A percentile compares a stretch with the other conserved stretches of the same genome.
These are phyloP conservation scores for Hypoxylon fragiforme DNA, from an alignment of 495 filamentous ascomycete genomes.

Conservation along the genomic window DNA sequence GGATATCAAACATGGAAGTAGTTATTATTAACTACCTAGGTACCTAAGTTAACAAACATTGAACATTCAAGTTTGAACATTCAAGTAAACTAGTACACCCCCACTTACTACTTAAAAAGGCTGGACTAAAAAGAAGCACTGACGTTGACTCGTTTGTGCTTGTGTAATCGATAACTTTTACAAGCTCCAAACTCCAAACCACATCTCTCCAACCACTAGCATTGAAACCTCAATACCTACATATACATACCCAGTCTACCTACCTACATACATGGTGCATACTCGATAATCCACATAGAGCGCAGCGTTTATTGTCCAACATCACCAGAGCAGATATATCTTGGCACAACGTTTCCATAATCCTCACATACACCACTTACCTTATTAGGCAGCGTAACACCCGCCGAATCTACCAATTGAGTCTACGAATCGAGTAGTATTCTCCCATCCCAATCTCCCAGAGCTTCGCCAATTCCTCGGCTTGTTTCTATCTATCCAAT, in stretches of 20 bases:
- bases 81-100: neutral
- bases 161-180: too few relatives aligned
- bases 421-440: constrained; percentile 13
- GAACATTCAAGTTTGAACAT: too few relatives aligned
- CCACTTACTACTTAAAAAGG: constrained; percentile 29
- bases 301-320: neutral
- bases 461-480: constrained; percentile 7
- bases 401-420: too few relatives aligned
- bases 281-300: neutral
- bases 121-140: constrained; percentile 19
- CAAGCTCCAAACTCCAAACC: constrained; percentile 15
- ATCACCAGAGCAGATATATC: neutral
- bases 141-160: constrained; percentile 16
- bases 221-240: neutral
- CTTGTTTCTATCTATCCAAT: neutral
- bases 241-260: neutral
- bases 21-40: too few relatives aligned
- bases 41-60: neutral
- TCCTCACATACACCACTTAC: neutral
- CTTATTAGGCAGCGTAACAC: constrained; percentile 2
- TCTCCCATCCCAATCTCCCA: constrained; percentile 6
- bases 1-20: too few relatives aligned
- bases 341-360: too few relatives aligned
- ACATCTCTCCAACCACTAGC: constrained; percentile 1
- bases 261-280: neutral